These are phyloP conservation scores for Monosporozyma yasuniensis DNA, from an alignment of 805 yeast species.

Conservation along the genomic window DNA sequence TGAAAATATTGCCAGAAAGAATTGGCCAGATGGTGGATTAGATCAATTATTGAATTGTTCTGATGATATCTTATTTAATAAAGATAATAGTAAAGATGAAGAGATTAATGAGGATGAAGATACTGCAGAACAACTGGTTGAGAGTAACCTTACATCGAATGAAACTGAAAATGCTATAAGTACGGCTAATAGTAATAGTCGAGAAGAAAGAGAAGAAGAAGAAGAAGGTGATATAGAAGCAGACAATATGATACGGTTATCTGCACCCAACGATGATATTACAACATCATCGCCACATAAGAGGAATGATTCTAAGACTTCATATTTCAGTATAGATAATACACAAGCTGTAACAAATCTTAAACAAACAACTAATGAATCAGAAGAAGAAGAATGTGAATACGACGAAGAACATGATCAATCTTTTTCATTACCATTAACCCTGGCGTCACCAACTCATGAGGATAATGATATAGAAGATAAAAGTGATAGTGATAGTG, in stretches of 20 bases:
- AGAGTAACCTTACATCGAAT: not conserved
- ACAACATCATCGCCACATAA: not conserved
- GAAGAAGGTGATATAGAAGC: too few species aligned
- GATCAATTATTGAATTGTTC: slow-evolving; percentile 57
- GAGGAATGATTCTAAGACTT: not conserved
- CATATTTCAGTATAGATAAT: not conserved
- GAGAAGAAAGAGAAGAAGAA: not conserved
- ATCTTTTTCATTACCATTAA: slow-evolving; percentile 43
- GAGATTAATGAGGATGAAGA: not conserved
- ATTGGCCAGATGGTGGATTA: slow-evolving; percentile 82
- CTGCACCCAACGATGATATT: not conserved
- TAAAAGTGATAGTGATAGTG: not conserved
- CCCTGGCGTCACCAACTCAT: not conserved
- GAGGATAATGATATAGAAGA: not conserved
- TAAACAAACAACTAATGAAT: not conserved
- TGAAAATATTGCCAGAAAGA: slow-evolving; percentile 74
- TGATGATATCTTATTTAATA: slow-evolving; percentile 49
- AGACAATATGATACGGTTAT: too few species aligned
- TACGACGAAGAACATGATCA: slow-evolving; percentile 29
- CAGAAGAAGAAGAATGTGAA: not conserved
- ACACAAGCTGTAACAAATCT: not conserved
- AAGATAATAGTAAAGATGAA: slow-evolving; percentile 11
- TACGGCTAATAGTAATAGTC: not conserved
- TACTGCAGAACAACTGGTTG: not conserved
- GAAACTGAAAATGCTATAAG: not conserved